phyloP scores from a whole-genome alignment of 257 asterid genomes.

The Paulownia fortunei region DNA sequence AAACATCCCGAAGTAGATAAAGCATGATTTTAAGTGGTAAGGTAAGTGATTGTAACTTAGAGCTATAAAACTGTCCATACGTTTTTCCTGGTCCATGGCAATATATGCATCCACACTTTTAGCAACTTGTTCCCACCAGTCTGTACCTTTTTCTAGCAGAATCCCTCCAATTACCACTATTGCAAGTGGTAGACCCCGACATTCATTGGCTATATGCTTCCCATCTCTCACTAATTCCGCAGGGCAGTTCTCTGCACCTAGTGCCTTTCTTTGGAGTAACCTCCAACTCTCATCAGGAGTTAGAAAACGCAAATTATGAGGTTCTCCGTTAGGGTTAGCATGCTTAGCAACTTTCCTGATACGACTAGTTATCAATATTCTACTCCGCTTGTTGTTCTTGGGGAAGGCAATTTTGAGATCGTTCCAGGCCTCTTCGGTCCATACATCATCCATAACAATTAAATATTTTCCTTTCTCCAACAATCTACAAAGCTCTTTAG shows the following conservation, averaged over 20 bases:
- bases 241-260: slow-evolving; percentile 53
- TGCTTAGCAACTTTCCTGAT: slow-evolving; percentile 42
- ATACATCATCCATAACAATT: slow-evolving; percentile 66
- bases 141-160: slow-evolving; percentile 47
- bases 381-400: slow-evolving; percentile 46
- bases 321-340: slow-evolving; percentile 45
- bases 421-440: slow-evolving; percentile 58
- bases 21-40: slow-evolving; percentile 58
- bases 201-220: slow-evolving; percentile 45
- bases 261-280: slow-evolving; percentile 48
- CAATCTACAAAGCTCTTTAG: slow-evolving; percentile 34
- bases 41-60: slow-evolving; percentile 59
- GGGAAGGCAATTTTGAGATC: slow-evolving; percentile 57
- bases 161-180: slow-evolving; percentile 64
- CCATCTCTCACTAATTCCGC: slow-evolving; percentile 42
- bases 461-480: slow-evolving; percentile 51
- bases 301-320: slow-evolving; percentile 45
- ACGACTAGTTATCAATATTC: slow-evolving; percentile 58
- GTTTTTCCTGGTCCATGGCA: slow-evolving; percentile 41
- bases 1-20: slow-evolving; percentile 63
- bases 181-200: slow-evolving; percentile 61
- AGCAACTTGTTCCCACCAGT: slow-evolving; percentile 53
- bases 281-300: slow-evolving; percentile 53
- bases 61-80: slow-evolving; percentile 46
- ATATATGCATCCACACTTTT: slow-evolving; percentile 47